phyloP scores from a whole-genome alignment of 2,329 filamentous ascomycete species.

The Canariomyces notabilis region DNA sequence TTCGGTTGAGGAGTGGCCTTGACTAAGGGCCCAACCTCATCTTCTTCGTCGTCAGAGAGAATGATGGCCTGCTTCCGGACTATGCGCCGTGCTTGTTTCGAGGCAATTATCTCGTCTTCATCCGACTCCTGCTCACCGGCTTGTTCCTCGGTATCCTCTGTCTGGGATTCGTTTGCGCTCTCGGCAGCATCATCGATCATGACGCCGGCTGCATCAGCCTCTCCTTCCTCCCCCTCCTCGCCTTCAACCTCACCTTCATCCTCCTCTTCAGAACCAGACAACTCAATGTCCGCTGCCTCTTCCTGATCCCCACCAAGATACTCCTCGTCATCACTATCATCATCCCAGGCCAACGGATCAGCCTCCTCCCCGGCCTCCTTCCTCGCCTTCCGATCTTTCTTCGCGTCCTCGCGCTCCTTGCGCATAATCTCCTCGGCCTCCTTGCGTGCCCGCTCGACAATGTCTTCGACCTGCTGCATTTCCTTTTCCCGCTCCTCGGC shows the following conservation, averaged over 20 bases:
- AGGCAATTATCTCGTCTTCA: constrained; percentile 35
- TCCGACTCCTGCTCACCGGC: constrained; percentile 30
- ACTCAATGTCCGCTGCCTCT: constrained; percentile 18
- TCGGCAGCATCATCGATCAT: constrained; percentile 23
- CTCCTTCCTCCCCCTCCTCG: constrained; percentile 32
- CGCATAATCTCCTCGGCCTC: constrained; percentile 77
- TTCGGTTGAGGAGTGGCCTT: constrained; percentile 48
- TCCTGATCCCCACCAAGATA: constrained; percentile 31
- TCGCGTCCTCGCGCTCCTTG: constrained; percentile 68
- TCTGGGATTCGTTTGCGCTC: constrained; percentile 26
- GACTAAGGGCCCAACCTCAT: constrained; percentile 42
- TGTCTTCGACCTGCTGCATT: constrained; percentile 77
- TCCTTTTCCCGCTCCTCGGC: constrained; percentile 81
- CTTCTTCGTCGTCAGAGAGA: constrained; percentile 64
- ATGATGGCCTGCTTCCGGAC: constrained; percentile 47
- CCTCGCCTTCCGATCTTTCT: constrained; percentile 51
- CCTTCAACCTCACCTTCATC: constrained; percentile 24
- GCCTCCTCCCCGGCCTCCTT: constrained; percentile 39
- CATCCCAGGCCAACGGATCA: constrained; percentile 52
- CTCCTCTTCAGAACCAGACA: constrained; percentile 27
- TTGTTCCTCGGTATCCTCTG: constrained; percentile 31
- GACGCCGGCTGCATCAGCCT: constrained; percentile 9
- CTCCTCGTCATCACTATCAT: constrained; percentile 50
- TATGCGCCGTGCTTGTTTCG: constrained; percentile 41
- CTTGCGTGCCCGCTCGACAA: constrained; percentile 76